Evolutionary conservation across 2,329 filamentous ascomycete species (phyloP).

Genomic region (Keithomyces neogunnii): DNA sequence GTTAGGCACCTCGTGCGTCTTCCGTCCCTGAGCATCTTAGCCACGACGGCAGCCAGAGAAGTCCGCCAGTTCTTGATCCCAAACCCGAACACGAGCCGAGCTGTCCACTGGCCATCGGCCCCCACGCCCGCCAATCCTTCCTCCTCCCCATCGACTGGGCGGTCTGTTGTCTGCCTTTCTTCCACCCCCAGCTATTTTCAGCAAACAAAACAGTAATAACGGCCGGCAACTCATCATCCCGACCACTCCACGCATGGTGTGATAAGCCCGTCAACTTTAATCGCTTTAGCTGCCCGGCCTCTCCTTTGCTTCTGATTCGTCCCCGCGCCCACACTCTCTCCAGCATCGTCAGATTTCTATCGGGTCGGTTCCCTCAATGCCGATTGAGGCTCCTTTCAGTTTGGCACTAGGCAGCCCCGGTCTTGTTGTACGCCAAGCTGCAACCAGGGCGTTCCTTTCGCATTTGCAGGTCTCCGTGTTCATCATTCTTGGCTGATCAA

Average conservation of each 20-base stretch:
- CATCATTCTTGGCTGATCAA: background rate
- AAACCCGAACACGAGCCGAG: constrained; percentile 10
- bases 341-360: constrained; percentile 2
- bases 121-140: background rate
- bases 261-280: constrained; percentile 9
- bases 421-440: constrained; percentile 5
- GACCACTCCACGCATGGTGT: constrained; percentile 14
- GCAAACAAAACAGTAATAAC: background rate
- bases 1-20: background rate
- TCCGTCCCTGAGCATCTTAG: too few relatives aligned
- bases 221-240: constrained; percentile 9
- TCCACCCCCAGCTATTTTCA: background rate
- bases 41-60: too few relatives aligned
- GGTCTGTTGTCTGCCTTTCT: background rate
- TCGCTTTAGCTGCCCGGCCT: constrained; percentile 1
- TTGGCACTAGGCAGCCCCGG: constrained; percentile 5
- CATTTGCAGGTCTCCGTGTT: background rate
- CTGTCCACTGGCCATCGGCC: background rate
- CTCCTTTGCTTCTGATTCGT: constrained; percentile 3
- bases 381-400: constrained; percentile 8
- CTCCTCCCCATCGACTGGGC: background rate
- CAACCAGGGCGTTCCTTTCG: background rate
- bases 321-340: constrained; percentile 2
- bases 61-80: background rate
- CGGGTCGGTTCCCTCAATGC: constrained; percentile 6